Base-by-base conservation (phyloP, 23 red algal genomes). In the Porphyridium purpureum region DNA sequence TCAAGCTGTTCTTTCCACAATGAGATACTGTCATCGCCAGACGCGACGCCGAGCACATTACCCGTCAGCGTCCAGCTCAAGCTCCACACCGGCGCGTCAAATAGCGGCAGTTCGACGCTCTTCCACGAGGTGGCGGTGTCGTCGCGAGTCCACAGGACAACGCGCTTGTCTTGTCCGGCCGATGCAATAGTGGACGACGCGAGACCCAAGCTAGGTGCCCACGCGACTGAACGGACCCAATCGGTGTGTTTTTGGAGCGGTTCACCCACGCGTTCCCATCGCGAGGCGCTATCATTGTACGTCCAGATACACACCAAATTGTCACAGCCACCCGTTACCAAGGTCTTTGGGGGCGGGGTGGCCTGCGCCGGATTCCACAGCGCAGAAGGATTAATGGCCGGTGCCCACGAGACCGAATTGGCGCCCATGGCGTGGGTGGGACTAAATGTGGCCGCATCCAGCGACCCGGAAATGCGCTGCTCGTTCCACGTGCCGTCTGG, bases 251-350 rank as follows among this genome's bases (percentile, higher is more conserved):
- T 59, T 15, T 64, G 47, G 27, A 98, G 67, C 9, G 62, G 67
- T 2, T 72, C 41, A 7, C 84, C 84, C 11, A 80, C 74, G 17
- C 68, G 29, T 8, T 61, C 54, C 84, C 84, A 93, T 3, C 66
- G 62, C 22, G 56, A 57, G 3, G 68, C 33, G 3, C 34, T 53
- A 21, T 63, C 44, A 49, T 77, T 52, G 60, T 62, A 78, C 27
- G 36, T 30, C 74, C 73, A 73, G 6, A 80, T 26, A 5, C 6
- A 24, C 31, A 98, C 65, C 41, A 80, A 48, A 14, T 86, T 57
- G 69, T 98, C 90, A 40, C 79, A 85, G 21, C 90, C 90, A 26
- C 72, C 90, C 4, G 77, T 98, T 6, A 72, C 90, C 8, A 98
- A 59, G 17, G 69, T 50, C 72, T 72, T 86, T n/a, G 75, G 50